Base-by-base conservation (phyloP, 345 rosid genomes). In the Lumnitzera littorea region DNA sequence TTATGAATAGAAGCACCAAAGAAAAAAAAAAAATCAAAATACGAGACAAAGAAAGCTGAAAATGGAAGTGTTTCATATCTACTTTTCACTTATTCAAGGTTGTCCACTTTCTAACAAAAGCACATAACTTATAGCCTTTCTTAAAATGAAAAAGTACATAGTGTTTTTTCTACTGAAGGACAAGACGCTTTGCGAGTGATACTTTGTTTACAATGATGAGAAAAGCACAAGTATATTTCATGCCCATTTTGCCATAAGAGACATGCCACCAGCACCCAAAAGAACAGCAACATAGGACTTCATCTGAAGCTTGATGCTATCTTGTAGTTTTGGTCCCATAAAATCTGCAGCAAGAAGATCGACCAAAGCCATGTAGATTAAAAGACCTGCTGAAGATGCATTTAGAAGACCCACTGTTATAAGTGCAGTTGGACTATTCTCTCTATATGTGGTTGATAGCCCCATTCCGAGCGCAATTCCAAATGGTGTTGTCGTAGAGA, bases 171-270 rank as follows among this genome's bases (percentile, higher is more conserved):
- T 0, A 36, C 43, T 36, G 43, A 4, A 36, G 7, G 10, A 36
- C 43, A 36, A 5, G 43, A 36, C 1, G 43, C 11, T 36, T 9
- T 36, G 1, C 10, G 9, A 36, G 43, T 4, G 7, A 36, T 9
- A 7, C 43, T 9, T 36, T 36, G 43, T 36, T 36, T 5, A 27
- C 31, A 27, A 36, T 9, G 11, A 36, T 36, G 10, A 36, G 20
- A 5, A 36, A 4, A 36, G 43, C 12, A 29, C 0, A 9, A 41
- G 25, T 1, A 12, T 2, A 50, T 25, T 56, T 69, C 52, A 90
- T 58, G 92, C 96, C 97, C 97, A 87, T 70, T 76, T 82, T 4
- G 89, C 89, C 76, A 85, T 78, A 41, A 91, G 13, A 2, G 96
- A 78, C 91, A 87, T 90, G 54, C 79, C 79, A 48, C 91, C 97